These are phyloP conservation scores for Lasiodiplodia theobromae DNA, from an alignment of 2,329 filamentous ascomycete species.

Conservation along the genomic window DNA sequence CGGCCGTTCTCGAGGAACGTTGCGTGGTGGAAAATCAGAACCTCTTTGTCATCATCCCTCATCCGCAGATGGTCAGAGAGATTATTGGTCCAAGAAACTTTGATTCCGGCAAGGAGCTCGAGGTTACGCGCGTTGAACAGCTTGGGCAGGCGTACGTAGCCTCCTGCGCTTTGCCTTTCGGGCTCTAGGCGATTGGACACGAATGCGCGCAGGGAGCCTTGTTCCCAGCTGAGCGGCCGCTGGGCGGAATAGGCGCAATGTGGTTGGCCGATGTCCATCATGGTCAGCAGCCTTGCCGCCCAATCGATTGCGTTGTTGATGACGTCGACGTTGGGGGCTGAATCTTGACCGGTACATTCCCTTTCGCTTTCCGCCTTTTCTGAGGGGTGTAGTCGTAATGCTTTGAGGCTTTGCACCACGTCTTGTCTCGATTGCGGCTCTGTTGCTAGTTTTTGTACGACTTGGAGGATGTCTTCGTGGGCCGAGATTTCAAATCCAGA, in stretches of 20 bases:
- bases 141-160: constrained; percentile 2
- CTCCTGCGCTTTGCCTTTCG: background rate
- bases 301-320: constrained; percentile 12
- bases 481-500: background rate
- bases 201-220: background rate
- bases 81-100: constrained; percentile 49
- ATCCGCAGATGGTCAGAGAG: constrained; percentile 52
- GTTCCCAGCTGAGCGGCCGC: background rate
- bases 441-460: background rate
- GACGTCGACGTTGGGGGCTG: background rate
- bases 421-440: background rate
- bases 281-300: background rate
- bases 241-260: constrained; percentile 1
- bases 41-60: constrained; percentile 47
- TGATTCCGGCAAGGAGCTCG: constrained; percentile 46
- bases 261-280: constrained; percentile 17
- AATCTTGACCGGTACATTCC: background rate
- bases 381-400: background rate
- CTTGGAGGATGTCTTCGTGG: background rate
- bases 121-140: constrained; percentile 36
- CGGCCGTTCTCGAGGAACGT: constrained; percentile 46
- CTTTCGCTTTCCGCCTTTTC: background rate
- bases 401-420: background rate
- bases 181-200: background rate
- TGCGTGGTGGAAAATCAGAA: constrained; percentile 52